Base-by-base conservation (phyloP, 2,329 filamentous ascomycete species). In the Ilyonectria destructans region DNA sequence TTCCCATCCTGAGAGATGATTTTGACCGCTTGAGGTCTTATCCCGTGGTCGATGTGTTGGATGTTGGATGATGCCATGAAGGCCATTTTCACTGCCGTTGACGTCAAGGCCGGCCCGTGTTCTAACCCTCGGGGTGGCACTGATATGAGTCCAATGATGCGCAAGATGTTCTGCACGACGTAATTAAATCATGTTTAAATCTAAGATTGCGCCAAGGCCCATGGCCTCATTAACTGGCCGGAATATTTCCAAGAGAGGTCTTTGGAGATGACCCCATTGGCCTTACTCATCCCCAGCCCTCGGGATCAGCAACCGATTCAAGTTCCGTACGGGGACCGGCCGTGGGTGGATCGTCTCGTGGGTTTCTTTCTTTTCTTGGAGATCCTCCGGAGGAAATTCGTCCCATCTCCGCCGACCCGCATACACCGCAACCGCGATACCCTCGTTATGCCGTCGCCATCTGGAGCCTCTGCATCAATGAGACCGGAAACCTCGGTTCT, bases 171-270 rank as follows among this genome's bases (percentile, higher is more conserved):
- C 7, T 33, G 31, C 31, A 10, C 31, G 12, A 33, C 31, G 12
- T 9, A 23, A 3, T 23, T 23, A 12, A 33, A 33, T 12, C 31
- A 33, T 33, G 31, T 33, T 33, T 33, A 33, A 33, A 33, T 33
- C 6, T 9, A 3, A 2, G 31, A 33, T 9, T 12, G 12, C 12
- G 8, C 8, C 31, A 4, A 33, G 31, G 26, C 26, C 26, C 1
- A 12, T 33, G 33, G 33, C 48, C 10, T 62, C 13, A 1, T n/a
- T 6, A 46, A 46, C 19, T 46, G 46, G 13, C 58, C 40, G 51
- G 54, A 66, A 58, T 19, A 52, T 57, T 57, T 33, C 43, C 26
- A 48, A 43, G 21, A 62, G 29, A 56, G 57, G 49, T 26, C 43
- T 26, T 51, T 35, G 7, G 37, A 6, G 13, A 26, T 15, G 45